Conservation (phyloP, 148 eudicot species). For the Vaccinium macrocarpon region DNA sequence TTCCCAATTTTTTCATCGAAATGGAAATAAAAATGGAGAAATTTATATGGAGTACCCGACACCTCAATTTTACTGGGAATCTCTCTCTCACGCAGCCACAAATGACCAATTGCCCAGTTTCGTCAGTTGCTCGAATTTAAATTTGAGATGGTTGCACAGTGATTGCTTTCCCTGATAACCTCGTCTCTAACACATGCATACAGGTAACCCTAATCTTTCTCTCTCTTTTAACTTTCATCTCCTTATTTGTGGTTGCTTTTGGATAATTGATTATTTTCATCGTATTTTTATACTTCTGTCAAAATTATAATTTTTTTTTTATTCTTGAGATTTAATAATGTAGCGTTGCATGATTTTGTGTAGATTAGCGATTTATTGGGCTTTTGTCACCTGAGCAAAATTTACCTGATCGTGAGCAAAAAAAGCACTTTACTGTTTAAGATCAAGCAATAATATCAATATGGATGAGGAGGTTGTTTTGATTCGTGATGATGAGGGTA, state of each 20-base stretch:
- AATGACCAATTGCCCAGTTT: not conserved
- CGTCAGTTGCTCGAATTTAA: not conserved
- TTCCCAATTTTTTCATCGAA: too few species aligned
- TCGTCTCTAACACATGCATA: not conserved
- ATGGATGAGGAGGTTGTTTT: not conserved
- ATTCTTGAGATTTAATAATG: not conserved
- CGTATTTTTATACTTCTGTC: not conserved
- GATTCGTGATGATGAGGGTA: conserved; percentile 19
- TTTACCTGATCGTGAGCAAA: not conserved
- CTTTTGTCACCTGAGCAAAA: not conserved
- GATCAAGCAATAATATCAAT: not conserved
- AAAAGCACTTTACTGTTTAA: not conserved
- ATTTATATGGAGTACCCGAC: too few species aligned
- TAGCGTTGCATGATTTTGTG: not conserved
- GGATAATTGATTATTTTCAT: not conserved
- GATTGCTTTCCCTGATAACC: not conserved
- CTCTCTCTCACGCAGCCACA: not conserved
- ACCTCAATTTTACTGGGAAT: too few species aligned
- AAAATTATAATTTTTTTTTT: not conserved
- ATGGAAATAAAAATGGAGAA: too few species aligned
- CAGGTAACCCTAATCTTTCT: not conserved
- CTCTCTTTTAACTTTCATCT: not conserved
- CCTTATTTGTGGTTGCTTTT: not conserved
- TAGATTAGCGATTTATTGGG: not conserved
- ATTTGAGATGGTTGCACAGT: not conserved